These are phyloP conservation scores for Malassezia sympodialis DNA, from an alignment of 1,284 basidiomycete species.

Conservation along the genomic window DNA sequence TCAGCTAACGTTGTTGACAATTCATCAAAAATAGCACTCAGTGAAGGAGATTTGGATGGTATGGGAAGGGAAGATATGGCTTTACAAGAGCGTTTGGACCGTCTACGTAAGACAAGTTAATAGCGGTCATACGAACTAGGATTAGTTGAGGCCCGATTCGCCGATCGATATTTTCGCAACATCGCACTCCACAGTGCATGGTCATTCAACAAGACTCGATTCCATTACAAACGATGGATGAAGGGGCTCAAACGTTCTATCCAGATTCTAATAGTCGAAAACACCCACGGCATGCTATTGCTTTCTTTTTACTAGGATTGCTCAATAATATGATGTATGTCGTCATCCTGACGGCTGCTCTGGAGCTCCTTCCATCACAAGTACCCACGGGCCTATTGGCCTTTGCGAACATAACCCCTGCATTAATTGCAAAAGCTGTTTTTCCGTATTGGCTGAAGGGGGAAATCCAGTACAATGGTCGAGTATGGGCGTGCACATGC, in stretches of 20 bases:
- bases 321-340: constrained; percentile 59
- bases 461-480: constrained; percentile 26
- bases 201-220: not conserved
- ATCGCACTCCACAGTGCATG: not conserved
- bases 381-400: constrained; percentile 66
- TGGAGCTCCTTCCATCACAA: constrained; percentile 72
- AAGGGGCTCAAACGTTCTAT: not conserved
- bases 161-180: not conserved
- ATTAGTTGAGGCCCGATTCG: not conserved
- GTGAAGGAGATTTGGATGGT: constrained; percentile 26
- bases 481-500: constrained; percentile 49
- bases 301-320: constrained; percentile 48
- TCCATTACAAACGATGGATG: not conserved
- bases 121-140: not conserved
- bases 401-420: constrained; percentile 54
- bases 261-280: not conserved
- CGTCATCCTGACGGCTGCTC: constrained; percentile 85
- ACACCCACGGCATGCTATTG: constrained; percentile 17
- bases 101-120: constrained; percentile 21
- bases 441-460: constrained; percentile 65
- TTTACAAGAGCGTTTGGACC: constrained; percentile 41
- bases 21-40: constrained; percentile 35
- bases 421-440: constrained; percentile 63
- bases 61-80: constrained; percentile 38
- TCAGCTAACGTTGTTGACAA: constrained; percentile 20